Evolutionary conservation across 2,329 filamentous ascomycete species (phyloP).

Genomic region (Cercospora janseana): DNA sequence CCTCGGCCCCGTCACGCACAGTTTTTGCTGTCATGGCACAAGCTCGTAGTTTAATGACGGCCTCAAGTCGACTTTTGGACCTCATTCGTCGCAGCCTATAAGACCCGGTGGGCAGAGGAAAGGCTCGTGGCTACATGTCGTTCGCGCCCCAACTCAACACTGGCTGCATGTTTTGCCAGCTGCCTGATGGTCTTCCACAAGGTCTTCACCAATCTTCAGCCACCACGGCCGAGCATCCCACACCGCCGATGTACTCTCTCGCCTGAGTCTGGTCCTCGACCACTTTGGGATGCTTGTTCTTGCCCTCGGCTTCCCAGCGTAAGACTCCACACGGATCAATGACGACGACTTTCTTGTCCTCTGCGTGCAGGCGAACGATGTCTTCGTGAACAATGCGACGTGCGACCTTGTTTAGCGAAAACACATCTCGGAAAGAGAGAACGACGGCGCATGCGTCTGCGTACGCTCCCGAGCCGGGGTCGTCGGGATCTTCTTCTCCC

Average conservation of each 20-base stretch:
- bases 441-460: slow-evolving; percentile 28
- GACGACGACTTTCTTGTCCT: slow-evolving; percentile 21
- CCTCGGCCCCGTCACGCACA: too few species aligned
- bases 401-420: slow-evolving; percentile 28
- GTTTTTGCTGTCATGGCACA: too few species aligned
- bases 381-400: slow-evolving; percentile 26
- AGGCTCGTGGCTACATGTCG: too few species aligned
- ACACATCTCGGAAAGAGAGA: slow-evolving; percentile 29
- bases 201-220: slow-evolving; percentile 21
- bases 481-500: slow-evolving; percentile 19
- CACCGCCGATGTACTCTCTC: slow-evolving; percentile 26
- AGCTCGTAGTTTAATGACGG: too few species aligned
- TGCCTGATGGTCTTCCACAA: too few species aligned
- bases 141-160: too few species aligned
- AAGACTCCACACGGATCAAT: slow-evolving; percentile 26
- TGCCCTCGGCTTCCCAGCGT: slow-evolving; percentile 24
- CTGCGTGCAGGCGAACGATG: slow-evolving; percentile 20
- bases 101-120: too few species aligned
- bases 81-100: too few species aligned
- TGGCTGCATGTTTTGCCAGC: too few species aligned
- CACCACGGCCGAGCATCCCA: slow-evolving; percentile 22
- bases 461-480: slow-evolving; percentile 25
- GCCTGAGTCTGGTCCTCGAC: slow-evolving; percentile 22
- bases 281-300: slow-evolving; percentile 23
- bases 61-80: too few species aligned